These are phyloP conservation scores for Candida caryicola DNA, from an alignment of 805 yeast genomes.

Conservation along the genomic window DNA sequence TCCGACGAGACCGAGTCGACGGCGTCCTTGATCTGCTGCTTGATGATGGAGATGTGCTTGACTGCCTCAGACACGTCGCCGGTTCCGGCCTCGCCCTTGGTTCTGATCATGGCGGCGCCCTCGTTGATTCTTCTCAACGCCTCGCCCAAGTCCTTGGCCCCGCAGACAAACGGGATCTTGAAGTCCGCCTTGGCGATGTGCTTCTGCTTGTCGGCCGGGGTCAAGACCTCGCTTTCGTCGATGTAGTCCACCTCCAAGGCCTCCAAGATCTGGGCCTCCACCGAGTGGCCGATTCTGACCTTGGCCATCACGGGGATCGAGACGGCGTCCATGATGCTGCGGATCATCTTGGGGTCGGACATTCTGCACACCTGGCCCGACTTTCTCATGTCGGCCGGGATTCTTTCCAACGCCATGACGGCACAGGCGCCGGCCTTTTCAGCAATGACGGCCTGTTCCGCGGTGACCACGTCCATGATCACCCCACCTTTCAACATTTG, in stretches of 20 bases:
- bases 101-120: slow-evolving; percentile 85
- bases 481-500: slow-evolving; percentile 84
- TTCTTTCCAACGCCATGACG: slow-evolving; percentile 83
- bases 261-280: slow-evolving; percentile 77
- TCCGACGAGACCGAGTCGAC: slow-evolving; percentile 34
- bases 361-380: slow-evolving; percentile 81
- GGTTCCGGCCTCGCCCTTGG: slow-evolving; percentile 89
- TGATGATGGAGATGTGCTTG: slow-evolving; percentile 64
- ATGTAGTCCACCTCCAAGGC: slow-evolving; percentile 73
- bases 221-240: slow-evolving; percentile 81
- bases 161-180: slow-evolving; percentile 79
- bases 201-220: slow-evolving; percentile 70
- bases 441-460: slow-evolving; percentile 78
- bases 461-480: slow-evolving; percentile 71
- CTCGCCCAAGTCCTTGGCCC: slow-evolving; percentile 78
- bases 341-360: slow-evolving; percentile 81
- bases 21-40: slow-evolving; percentile 51
- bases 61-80: slow-evolving; percentile 85
- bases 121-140: slow-evolving; percentile 75
- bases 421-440: slow-evolving; percentile 87
- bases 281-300: slow-evolving; percentile 78
- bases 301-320: slow-evolving; percentile 83
- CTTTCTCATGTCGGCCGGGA: slow-evolving; percentile 82
- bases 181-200: slow-evolving; percentile 62
- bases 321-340: slow-evolving; percentile 67